Evolutionary conservation across 306 rosid species (phyloP), one percentile per base, ranked within the genome.

Genomic region (Casuarina glauca): DNA sequence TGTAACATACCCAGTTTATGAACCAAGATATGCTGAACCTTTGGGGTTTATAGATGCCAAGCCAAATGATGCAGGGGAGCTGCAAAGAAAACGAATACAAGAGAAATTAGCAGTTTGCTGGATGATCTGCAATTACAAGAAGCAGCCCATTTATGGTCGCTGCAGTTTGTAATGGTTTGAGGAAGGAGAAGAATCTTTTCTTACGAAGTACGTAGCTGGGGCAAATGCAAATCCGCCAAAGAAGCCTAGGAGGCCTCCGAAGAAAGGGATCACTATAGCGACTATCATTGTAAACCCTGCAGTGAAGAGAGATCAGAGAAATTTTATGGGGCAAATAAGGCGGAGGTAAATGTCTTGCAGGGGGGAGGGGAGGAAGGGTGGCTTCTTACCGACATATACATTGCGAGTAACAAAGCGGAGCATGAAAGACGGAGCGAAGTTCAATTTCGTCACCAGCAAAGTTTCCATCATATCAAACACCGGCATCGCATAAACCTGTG

Each of bases 51-150:
- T 72, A 52, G 77, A 93, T 36, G 53, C 46, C 80, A 5, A 93
- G 89, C 98, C 98, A 93, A 77, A 91, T 90, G 64, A 86, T 80
- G 83, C 98, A 93, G 1, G 98, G 98, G 13, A 93, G 87, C 98
- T 91, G 87, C 79, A 88, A 46, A 62, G 42, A 78, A 9, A 9
- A 68, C 16, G 41, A 78, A 26, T 20, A 4, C 19, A 35, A 60
- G 73, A 44, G 41, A 50, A 42, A 8, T 67, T n/a, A 61, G 71
- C 71, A 41, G 2, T 41, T 26, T 66, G 16, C 42, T 41, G 70
- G 35, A 66, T 66, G 8, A 66, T 66, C 48, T 12, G 12, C 9
- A 7, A 19, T 39, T 20, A 57, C 63, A 19, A 57, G 19, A 57
- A 58, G 64, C 39, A 3, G 39, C 12, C 64, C 64, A 26, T 58